phyloP scores from a whole-genome alignment of 2,329 filamentous ascomycete genomes.

The Talaromyces amestolkiae region DNA sequence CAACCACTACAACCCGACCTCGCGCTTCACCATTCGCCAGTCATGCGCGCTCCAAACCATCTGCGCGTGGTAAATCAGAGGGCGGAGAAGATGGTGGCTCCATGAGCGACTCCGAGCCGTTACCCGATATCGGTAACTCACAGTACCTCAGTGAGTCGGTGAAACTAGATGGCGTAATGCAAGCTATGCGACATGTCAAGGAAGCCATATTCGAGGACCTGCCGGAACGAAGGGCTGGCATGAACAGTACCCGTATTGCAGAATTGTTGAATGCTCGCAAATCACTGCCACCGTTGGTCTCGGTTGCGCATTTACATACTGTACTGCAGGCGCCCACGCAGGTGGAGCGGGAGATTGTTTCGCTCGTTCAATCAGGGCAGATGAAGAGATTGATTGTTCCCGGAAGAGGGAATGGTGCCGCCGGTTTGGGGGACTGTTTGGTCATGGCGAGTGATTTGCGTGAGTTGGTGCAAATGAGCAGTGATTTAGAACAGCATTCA shows the following conservation, averaged over 20 bases:
- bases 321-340: slow-evolving; percentile 55
- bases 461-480: slow-evolving; percentile 37
- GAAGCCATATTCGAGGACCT: slow-evolving; percentile 55
- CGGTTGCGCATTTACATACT: slow-evolving; percentile 60
- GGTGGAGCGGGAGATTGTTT: slow-evolving; percentile 60
- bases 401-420: slow-evolving; percentile 55
- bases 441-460: slow-evolving; percentile 56
- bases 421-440: slow-evolving; percentile 58
- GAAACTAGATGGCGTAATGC: slow-evolving; percentile 49
- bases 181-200: slow-evolving; percentile 48
- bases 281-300: slow-evolving; percentile 57
- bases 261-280: slow-evolving; percentile 58
- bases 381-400: slow-evolving; percentile 57
- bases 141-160: slow-evolving; percentile 42
- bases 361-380: slow-evolving; percentile 50
- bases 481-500: slow-evolving; percentile 32
- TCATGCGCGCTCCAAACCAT: slow-evolving; percentile 43
- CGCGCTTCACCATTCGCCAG: slow-evolving; percentile 43
- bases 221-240: slow-evolving; percentile 53
- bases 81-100: slow-evolving; percentile 25
- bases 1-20: slow-evolving; percentile 24
- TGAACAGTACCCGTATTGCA: slow-evolving; percentile 61
- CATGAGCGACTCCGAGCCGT: slow-evolving; percentile 36
- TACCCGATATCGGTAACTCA: slow-evolving; percentile 54
- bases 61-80: slow-evolving; percentile 23